A percentile compares a stretch with the other conserved stretches of the same genome.
Conservation (phyloP, 129 eudicot genomes). For the Escallonia herrerae region DNA sequence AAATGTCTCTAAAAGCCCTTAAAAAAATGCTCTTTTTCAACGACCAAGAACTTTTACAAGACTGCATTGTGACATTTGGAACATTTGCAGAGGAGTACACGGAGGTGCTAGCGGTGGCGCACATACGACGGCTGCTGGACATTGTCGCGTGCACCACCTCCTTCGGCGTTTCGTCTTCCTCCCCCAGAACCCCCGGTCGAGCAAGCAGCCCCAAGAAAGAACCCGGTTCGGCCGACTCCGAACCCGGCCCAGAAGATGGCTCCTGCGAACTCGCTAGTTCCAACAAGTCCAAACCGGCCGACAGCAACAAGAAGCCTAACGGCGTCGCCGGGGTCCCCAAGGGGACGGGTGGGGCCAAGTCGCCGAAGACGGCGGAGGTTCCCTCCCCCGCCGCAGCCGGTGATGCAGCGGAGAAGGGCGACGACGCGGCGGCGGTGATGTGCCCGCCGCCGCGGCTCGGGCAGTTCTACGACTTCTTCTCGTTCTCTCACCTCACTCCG, state of each 20-base stretch:
- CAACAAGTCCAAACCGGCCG: slow-evolving; percentile 17
- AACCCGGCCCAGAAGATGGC: slow-evolving; percentile 31
- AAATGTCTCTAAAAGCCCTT: too few species aligned
- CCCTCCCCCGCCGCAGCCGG: slow-evolving; percentile 13
- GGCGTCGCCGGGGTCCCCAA: slow-evolving; percentile 11
- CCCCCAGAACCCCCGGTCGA: slow-evolving; percentile 37
- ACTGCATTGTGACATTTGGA: too few species aligned
- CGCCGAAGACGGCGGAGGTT: slow-evolving; percentile 29
- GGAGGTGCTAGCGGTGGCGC: slow-evolving; percentile 66
- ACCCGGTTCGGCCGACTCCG: slow-evolving; percentile 35
- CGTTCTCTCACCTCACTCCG: slow-evolving; percentile 81
- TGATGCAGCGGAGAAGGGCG: slow-evolving; percentile 53
- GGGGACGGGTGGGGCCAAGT: slow-evolving; percentile 17
- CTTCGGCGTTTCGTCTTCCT: slow-evolving; percentile 47
- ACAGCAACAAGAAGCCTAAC: slow-evolving; percentile 7
- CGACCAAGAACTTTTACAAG: too few species aligned
- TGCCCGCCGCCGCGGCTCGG: slow-evolving; percentile 92
- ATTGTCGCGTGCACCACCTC: slow-evolving; percentile 86
- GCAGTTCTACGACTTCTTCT: slow-evolving; percentile 95
- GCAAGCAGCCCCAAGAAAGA: slow-evolving; percentile 14
- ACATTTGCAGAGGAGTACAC: slow-evolving; percentile 68
- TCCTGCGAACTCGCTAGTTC: background rate
- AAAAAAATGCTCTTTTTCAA: too few species aligned
- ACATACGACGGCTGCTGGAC: slow-evolving; percentile 83
- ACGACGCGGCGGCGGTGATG: slow-evolving; percentile 44